Base-by-base conservation (phyloP, 2,329 filamentous ascomycete species). In the Calonectria fujianensis region DNA sequence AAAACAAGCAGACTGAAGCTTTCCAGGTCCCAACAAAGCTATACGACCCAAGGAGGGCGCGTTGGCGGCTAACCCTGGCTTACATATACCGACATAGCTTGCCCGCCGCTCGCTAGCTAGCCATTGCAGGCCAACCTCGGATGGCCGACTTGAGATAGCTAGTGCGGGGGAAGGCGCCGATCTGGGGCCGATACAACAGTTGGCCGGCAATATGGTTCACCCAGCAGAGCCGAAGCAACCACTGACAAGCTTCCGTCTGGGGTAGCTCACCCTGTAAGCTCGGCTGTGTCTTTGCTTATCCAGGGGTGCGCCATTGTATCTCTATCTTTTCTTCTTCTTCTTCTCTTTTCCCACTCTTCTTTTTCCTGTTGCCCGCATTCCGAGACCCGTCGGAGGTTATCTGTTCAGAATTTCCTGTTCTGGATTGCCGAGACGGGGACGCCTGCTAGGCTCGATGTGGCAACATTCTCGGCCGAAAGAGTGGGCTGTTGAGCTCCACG, bases 141-240 rank as follows among this genome's bases (percentile, higher is more conserved):
- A 70, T 74, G 67, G 50, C 72, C 35, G 29, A 51, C 67, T 69
- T 69, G 54, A 31, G 72, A 74, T 61, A 61, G 67, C 20, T 48
- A 39, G 59, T 74, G 72, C 72, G 72, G 72, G 72, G 72, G 72
- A 70, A 54, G 45, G 45, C 72, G 67, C 67, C 72, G 67, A 74
- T 74, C 72, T 74, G 67, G 72, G 72, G 67, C 72, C 67, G 61
- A 70, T 70, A 54, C 24, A 29, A 32, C 41, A 54, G 29, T 20
- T 39, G 50, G 32, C 41, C 50, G 70, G 64, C 32, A 61, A 45
- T 29, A 51, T 48, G 32, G 45, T 35, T 45, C 32, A 8, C 37
- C 13, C 14, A 39, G 24, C n/a, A 63, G 16, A 63, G 57, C 37
- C 57, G 57, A 63, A 63, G 57, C 57, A 63, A 16, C 57, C 57